Percentiles rank a stretch among this genome's conserved stretches.
Evolutionary conservation across 2,329 filamentous ascomycete genomes (phyloP).

Genomic region (Scytalidium sp.): DNA sequence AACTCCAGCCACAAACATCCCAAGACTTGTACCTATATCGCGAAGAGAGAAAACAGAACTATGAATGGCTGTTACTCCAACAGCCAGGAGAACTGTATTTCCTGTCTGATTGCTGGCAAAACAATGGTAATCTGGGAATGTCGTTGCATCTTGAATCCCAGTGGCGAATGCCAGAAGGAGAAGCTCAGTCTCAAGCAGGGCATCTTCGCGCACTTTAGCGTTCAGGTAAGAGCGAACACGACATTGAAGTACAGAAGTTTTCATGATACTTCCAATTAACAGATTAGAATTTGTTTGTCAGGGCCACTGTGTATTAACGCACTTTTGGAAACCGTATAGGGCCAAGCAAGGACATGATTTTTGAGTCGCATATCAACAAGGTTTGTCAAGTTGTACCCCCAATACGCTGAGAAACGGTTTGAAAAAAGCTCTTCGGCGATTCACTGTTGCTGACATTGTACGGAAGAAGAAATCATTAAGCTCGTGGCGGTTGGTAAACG

Average conservation of each 20-base stretch:
- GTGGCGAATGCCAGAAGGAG: slow-evolving; percentile 32
- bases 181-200: slow-evolving; percentile 20
- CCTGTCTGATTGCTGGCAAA: slow-evolving; percentile 65
- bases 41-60: slow-evolving; percentile 44
- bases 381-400: too few relatives aligned
- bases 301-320: too few relatives aligned
- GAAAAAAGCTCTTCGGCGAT: too few relatives aligned
- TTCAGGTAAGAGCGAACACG: neutral
- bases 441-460: too few relatives aligned
- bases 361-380: too few relatives aligned
- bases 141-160: slow-evolving; percentile 46
- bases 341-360: too few relatives aligned
- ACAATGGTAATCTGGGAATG: slow-evolving; percentile 57
- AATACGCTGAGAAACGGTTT: too few relatives aligned
- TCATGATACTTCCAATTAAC: neutral
- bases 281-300: too few relatives aligned
- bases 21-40: slow-evolving; percentile 54
- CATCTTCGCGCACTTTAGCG: neutral
- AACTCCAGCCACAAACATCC: slow-evolving; percentile 52
- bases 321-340: too few relatives aligned
- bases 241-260: neutral
- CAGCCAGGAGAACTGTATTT: slow-evolving; percentile 52
- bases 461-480: too few relatives aligned
- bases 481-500: too few relatives aligned
- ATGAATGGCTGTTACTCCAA: slow-evolving; percentile 5